Evolutionary conservation across 2,329 filamentous ascomycete genomes (phyloP).

Genomic region (Ascochyta clinopodiicola): DNA sequence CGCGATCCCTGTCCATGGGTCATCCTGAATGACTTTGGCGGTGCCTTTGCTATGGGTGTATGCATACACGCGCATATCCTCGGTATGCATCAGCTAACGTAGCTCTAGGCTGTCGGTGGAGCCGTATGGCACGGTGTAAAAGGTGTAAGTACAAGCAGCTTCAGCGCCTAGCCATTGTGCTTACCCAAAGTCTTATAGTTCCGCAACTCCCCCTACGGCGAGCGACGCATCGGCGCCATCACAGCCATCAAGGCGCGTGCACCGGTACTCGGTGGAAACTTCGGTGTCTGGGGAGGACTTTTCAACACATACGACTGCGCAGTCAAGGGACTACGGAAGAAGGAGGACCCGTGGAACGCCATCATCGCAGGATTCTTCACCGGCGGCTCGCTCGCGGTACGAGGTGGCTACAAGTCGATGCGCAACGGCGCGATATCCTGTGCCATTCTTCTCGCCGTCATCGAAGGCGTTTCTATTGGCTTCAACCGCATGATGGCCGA

Average conservation of each 20-base stretch:
- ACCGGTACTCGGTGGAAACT: constrained; percentile 95
- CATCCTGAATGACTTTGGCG: constrained; percentile 95
- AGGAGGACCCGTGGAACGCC: constrained; percentile 98
- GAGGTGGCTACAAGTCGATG: constrained; percentile 89
- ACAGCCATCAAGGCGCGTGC: constrained; percentile 98
- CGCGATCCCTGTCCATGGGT: constrained; percentile 98
- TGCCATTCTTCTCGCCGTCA: constrained; percentile 90
- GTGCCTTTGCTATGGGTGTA: constrained; percentile 97
- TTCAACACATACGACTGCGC: constrained; percentile 97
- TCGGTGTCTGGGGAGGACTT: constrained; percentile 95
- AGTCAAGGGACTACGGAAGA: constrained; percentile 87
- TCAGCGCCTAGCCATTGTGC: neutral
- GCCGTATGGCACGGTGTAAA: constrained; percentile 95
- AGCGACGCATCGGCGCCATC: constrained; percentile 90
- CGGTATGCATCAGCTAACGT: constrained; percentile 18
- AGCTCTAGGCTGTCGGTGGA: constrained; percentile 51
- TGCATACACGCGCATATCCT: constrained; percentile 45
- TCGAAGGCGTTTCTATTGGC: constrained; percentile 95
- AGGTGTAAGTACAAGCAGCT: constrained; percentile 66
- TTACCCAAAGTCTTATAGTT: constrained; percentile 32
- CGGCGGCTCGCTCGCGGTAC: constrained; percentile 80
- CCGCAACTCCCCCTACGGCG: constrained; percentile 70
- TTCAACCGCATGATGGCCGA: constrained; percentile 95
- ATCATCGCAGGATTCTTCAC: constrained; percentile 98
- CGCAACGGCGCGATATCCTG: constrained; percentile 97